Evolutionary conservation across 257 asterid genomes (phyloP).

Genomic region (Solanum dulcamara): DNA sequence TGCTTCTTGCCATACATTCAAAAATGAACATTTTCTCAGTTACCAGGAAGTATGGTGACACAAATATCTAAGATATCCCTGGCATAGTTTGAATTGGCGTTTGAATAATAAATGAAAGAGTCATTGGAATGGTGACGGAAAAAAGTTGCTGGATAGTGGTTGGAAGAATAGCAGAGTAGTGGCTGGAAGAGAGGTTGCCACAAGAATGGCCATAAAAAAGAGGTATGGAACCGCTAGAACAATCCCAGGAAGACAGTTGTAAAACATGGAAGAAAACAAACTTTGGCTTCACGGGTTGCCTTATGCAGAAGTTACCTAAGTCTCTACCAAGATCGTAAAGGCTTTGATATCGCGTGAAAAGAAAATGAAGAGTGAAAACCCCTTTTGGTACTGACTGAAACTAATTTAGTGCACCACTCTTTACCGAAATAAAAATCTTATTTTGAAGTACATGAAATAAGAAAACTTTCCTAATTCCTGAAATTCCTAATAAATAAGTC

Average conservation of each 20-base stretch:
- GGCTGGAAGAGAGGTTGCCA: background rate
- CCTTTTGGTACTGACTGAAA: background rate
- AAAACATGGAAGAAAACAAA: background rate
- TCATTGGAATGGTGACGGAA: background rate
- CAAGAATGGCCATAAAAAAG: background rate
- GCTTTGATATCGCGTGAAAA: background rate
- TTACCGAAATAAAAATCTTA: background rate
- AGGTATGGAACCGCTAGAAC: background rate
- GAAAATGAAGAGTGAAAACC: background rate
- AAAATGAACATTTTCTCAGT: background rate
- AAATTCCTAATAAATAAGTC: background rate
- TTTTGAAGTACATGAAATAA: background rate
- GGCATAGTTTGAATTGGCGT: background rate
- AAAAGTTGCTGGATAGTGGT: background rate
- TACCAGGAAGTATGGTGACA: background rate
- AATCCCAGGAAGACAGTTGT: background rate
- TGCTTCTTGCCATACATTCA: background rate
- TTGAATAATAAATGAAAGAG: background rate
- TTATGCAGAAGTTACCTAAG: background rate
- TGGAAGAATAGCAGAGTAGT: background rate
- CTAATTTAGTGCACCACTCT: background rate
- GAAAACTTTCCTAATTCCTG: background rate
- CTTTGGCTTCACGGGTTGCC: background rate
- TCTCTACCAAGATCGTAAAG: background rate
- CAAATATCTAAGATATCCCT: background rate